Conservation (phyloP, 495 filamentous ascomycete genomes). For the Hyaloscypha variabilis region DNA sequence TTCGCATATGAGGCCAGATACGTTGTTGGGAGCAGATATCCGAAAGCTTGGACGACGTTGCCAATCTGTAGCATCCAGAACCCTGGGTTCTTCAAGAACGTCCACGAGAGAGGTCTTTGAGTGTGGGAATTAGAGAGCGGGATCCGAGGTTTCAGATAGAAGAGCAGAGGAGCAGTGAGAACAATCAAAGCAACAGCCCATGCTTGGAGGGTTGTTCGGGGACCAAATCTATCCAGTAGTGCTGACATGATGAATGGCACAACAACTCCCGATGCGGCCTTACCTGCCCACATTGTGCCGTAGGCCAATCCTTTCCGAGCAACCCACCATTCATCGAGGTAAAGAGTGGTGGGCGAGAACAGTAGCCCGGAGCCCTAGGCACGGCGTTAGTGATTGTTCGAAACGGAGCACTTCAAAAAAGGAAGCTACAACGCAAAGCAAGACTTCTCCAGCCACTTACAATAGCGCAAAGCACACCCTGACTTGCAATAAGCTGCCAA, state of each 20-base stretch:
- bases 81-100: constrained; percentile 44
- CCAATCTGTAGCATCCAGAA: constrained; percentile 57
- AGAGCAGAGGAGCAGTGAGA: constrained; percentile 54
- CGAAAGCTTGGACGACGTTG: constrained; percentile 63
- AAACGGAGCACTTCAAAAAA: too few species aligned
- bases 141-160: constrained; percentile 60
- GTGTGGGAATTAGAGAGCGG: constrained; percentile 41
- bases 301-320: constrained; percentile 50
- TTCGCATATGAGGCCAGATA: constrained; percentile 67
- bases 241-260: constrained; percentile 30
- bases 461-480: constrained; percentile 50
- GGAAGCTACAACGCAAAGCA: too few species aligned
- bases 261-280: constrained; percentile 20
- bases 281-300: constrained; percentile 51
- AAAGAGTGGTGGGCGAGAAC: constrained; percentile 43
- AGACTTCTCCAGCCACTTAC: constrained; percentile 1
- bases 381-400: background rate
- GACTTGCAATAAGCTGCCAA: constrained; percentile 49
- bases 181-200: constrained; percentile 53
- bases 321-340: constrained; percentile 50
- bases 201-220: constrained; percentile 50
- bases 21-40: constrained; percentile 67
- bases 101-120: constrained; percentile 41
- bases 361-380: constrained; percentile 36
- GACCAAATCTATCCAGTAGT: constrained; percentile 44